A percentile compares a stretch with the other conserved stretches of the same genome.
phyloP scores from a whole-genome alignment of 73 alveolate genomes.

The Paraurostyla sp. region DNA sequence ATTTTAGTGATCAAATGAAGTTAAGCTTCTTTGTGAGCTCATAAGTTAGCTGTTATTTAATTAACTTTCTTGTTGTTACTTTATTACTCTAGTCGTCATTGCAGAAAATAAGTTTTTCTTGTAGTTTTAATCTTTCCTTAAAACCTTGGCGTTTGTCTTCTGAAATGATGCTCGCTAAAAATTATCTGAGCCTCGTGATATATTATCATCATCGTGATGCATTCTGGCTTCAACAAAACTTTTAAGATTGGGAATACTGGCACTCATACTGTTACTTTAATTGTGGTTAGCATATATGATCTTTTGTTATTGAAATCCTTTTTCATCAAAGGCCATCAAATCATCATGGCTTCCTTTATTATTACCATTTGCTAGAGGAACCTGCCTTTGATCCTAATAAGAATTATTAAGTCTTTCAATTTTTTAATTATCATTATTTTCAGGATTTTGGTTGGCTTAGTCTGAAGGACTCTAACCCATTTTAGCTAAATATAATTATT shows the following conservation, averaged over 20 bases:
- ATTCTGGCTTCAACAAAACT: conserved; percentile 2
- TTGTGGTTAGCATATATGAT: background rate
- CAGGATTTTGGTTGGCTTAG: background rate
- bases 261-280: background rate
- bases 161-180: background rate
- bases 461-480: background rate
- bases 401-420: background rate
- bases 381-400: too few relatives aligned
- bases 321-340: too few relatives aligned
- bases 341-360: too few relatives aligned
- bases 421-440: background rate
- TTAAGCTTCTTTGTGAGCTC: conserved; percentile 16
- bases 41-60: background rate
- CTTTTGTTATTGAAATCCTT: too few relatives aligned
- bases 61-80: background rate
- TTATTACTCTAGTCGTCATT: conserved; percentile 51
- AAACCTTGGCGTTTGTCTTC: background rate
- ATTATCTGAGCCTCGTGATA: conserved; percentile 18
- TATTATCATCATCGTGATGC: conserved; percentile 29
- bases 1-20: background rate
- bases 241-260: background rate
- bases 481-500: background rate
- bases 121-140: conserved; percentile 16
- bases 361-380: too few relatives aligned
- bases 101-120: conserved; percentile 48